Evolutionary conservation across 2,329 filamentous ascomycete species (phyloP).

Genomic region (Lomentospora prolificans): DNA sequence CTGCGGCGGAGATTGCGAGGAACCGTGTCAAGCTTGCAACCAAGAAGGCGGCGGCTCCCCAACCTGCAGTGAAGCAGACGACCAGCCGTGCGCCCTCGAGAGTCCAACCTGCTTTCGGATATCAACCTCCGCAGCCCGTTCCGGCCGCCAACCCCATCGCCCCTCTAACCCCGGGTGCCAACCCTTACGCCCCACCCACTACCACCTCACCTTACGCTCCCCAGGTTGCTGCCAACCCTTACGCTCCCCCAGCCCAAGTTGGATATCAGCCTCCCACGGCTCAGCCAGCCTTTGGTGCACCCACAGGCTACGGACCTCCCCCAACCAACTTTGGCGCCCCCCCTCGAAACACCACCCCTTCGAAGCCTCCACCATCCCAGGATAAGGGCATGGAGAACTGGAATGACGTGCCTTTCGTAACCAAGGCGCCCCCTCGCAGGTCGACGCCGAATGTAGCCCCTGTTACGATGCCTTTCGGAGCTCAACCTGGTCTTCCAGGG

Average conservation of each 20-base stretch:
- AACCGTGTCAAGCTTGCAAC: conserved; percentile 79
- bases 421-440: conserved; percentile 62
- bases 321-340: conserved; percentile 26
- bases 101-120: conserved; percentile 29
- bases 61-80: conserved; percentile 16
- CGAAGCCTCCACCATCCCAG: conserved; percentile 59
- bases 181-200: conserved; percentile 23
- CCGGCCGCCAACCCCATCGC: conserved; percentile 15
- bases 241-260: not conserved
- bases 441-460: conserved; percentile 62
- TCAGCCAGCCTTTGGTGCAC: conserved; percentile 6
- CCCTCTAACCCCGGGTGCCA: conserved; percentile 17
- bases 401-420: conserved; percentile 90
- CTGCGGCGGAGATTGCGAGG: conserved; percentile 77
- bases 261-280: conserved; percentile 10
- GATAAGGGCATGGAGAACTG: conserved; percentile 68
- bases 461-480: conserved; percentile 67
- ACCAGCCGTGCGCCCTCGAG: conserved; percentile 24
- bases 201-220: conserved; percentile 19
- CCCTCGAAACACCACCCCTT: conserved; percentile 55
- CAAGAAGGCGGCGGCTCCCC: conserved; percentile 31
- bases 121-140: conserved; percentile 36
- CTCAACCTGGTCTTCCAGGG: conserved; percentile 44
- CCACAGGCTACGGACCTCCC: conserved; percentile 18
- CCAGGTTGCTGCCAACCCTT: conserved; percentile 9